Evolutionary conservation across 352 stramenopile genomes (phyloP).

Genomic region (Phytophthora rubi): DNA sequence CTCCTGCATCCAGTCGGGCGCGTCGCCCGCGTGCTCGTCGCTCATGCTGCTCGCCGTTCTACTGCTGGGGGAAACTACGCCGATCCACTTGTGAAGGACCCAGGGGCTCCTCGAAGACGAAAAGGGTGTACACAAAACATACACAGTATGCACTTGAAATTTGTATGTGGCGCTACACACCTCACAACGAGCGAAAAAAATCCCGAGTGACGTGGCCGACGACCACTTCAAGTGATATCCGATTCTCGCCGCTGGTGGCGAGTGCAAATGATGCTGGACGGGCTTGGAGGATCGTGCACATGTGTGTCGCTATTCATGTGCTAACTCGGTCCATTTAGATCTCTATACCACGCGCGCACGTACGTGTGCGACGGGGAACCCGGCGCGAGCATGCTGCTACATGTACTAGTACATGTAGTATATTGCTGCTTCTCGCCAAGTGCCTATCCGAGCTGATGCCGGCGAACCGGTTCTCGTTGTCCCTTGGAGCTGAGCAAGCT

Average conservation of each 20-base stretch:
- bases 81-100: conserved; percentile 39
- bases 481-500: conserved; percentile 17
- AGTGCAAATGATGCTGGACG: not conserved
- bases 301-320: not conserved
- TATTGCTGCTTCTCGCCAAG: too few relatives aligned
- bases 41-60: conserved; percentile 30
- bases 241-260: not conserved
- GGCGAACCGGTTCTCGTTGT: not conserved
- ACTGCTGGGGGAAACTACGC: not conserved
- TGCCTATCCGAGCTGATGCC: too few relatives aligned
- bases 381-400: not conserved
- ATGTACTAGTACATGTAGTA: too few relatives aligned
- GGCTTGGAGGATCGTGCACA: not conserved
- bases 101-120: conserved; percentile 10
- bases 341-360: conserved; percentile 16
- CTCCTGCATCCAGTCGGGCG: conserved; percentile 81
- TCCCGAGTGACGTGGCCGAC: conserved; percentile 29
- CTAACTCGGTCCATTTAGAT: not conserved
- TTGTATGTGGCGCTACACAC: conserved; percentile 32
- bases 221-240: conserved; percentile 22
- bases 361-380: conserved; percentile 14
- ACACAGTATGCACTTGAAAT: conserved; percentile 25
- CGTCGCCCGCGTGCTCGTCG: conserved; percentile 30
- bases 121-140: conserved; percentile 23
- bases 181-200: conserved; percentile 10